These are phyloP conservation scores for Lentinula boryana DNA, from an alignment of 768 basidiomycete species.

Conservation along the genomic window DNA sequence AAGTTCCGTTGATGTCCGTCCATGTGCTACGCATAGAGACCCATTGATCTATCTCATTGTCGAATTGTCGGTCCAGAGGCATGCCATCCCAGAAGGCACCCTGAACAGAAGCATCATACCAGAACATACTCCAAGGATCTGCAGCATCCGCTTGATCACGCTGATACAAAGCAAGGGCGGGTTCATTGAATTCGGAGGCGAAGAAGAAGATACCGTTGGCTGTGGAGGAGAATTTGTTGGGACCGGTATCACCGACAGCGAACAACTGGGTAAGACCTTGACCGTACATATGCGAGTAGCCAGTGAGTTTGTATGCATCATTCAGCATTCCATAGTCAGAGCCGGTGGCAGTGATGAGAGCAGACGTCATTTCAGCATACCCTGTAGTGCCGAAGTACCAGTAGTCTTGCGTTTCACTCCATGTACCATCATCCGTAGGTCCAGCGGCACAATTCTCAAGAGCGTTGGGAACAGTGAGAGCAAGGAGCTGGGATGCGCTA, in stretches of 20 bases:
- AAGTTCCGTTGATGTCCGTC: constrained; percentile 82
- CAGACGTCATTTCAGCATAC: constrained; percentile 82
- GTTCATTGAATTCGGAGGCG: constrained; percentile 59
- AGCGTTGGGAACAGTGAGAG: constrained; percentile 68
- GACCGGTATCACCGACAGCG: constrained; percentile 80
- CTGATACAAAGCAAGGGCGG: constrained; percentile 81
- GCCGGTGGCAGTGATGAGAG: constrained; percentile 82
- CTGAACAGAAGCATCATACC: constrained; percentile 79
- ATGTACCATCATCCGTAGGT: constrained; percentile 71
- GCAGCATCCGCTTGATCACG: constrained; percentile 81
- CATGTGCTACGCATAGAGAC: constrained; percentile 87
- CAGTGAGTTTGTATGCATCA: constrained; percentile 60
- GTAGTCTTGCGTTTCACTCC: constrained; percentile 92
- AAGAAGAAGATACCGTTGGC: constrained; percentile 87
- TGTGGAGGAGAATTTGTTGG: constrained; percentile 93
- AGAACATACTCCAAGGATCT: constrained; percentile 85
- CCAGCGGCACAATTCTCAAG: constrained; percentile 67
- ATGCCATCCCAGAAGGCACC: constrained; percentile 93
- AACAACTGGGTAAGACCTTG: constrained; percentile 82
- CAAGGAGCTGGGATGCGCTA: constrained; percentile 58
- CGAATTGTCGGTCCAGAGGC: constrained; percentile 79
- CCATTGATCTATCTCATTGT: constrained; percentile 73
- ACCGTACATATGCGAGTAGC: constrained; percentile 86
- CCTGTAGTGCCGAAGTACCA: constrained; percentile 95
- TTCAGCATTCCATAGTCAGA: constrained; percentile 69